A percentile compares a stretch with the other conserved stretches of the same genome.
Evolutionary conservation across 768 basidiomycete genomes (phyloP).

Genomic region (Exidia glandulosa): DNA sequence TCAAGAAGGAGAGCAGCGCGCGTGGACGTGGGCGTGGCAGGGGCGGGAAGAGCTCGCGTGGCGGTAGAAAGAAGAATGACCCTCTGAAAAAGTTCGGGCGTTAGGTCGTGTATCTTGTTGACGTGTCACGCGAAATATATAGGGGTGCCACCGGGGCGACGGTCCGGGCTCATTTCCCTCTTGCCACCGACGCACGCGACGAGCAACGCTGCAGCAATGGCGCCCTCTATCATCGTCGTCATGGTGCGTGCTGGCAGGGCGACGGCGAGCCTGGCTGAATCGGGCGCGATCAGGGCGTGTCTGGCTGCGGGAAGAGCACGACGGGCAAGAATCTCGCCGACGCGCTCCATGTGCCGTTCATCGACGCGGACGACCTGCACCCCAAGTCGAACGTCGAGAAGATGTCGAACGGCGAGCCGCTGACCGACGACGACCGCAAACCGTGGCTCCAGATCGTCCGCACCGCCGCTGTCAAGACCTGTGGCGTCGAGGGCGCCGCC

Average conservation of each 20-base stretch:
- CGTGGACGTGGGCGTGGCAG: constrained; percentile 33
- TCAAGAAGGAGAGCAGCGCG: constrained; percentile 45
- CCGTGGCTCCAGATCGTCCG: constrained; percentile 80
- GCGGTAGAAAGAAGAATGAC: constrained; percentile 62
- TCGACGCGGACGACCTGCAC: constrained; percentile 87
- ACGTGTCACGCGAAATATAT: neutral
- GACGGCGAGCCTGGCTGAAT: neutral
- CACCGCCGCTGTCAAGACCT: constrained; percentile 41
- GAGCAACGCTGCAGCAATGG: too few species aligned
- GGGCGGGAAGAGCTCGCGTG: constrained; percentile 23
- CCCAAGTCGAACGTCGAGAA: constrained; percentile 73
- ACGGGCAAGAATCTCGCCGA: constrained; percentile 53
- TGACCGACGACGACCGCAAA: constrained; percentile 71
- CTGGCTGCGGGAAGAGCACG: constrained; percentile 62
- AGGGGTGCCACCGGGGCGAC: neutral
- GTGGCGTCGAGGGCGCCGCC: constrained; percentile 16
- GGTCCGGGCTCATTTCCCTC: too few species aligned
- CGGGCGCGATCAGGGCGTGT: constrained; percentile 44
- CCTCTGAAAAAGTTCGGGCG: constrained; percentile 63
- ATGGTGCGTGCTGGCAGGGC: neutral
- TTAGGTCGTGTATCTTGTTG: neutral
- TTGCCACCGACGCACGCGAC: too few species aligned
- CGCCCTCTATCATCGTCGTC: neutral
- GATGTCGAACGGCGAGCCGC: constrained; percentile 66
- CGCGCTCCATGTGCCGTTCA: constrained; percentile 56